A percentile compares a stretch with the other conserved stretches of the same genome.
Evolutionary conservation across 441 rosid species (phyloP).

Genomic region (Francoa sonchifolia): DNA sequence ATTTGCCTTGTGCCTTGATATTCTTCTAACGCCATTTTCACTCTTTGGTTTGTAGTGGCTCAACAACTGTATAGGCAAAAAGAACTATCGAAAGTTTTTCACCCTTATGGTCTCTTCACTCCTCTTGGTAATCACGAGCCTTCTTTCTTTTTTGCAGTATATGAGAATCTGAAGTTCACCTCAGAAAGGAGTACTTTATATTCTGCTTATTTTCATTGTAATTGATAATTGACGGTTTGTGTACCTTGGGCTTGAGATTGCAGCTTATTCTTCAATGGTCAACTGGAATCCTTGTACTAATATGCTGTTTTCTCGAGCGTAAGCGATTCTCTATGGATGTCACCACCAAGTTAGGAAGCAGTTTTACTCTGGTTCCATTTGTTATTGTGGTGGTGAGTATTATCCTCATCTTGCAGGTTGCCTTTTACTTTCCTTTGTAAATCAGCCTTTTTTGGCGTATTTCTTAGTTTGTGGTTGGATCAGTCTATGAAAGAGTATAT

Average conservation of each 20-base stretch:
- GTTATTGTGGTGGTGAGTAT: conserved; percentile 79
- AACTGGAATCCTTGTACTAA: conserved; percentile 77
- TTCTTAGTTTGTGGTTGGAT: no score
- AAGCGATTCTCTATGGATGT: conserved; percentile 54
- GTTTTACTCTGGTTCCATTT: conserved; percentile 80
- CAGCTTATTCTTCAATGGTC: conserved; percentile 96
- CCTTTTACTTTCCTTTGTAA: no score
- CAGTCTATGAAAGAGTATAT: no score
- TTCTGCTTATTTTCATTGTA: conserved; percentile 25
- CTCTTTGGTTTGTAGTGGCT: conserved; percentile 58
- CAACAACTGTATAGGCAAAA: conserved; percentile 87
- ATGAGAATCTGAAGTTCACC: conserved; percentile 22
- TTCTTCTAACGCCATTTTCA: conserved; percentile 8
- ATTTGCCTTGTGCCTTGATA: not conserved
- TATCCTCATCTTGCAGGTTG: not conserved
- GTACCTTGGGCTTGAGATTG: conserved; percentile 59
- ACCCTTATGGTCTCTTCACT: conserved; percentile 82
- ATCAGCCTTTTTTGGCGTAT: no score
- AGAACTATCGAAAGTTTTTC: conserved; percentile 81
- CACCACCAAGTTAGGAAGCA: conserved; percentile 83
- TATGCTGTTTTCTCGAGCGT: conserved; percentile 69
- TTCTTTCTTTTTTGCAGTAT: no score
- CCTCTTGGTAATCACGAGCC: conserved; percentile 55
- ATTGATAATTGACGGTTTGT: conserved; percentile 38
- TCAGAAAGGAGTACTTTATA: conserved; percentile 22